Conservation (phyloP, 306 rosid genomes). For the Biancaea sappan region DNA sequence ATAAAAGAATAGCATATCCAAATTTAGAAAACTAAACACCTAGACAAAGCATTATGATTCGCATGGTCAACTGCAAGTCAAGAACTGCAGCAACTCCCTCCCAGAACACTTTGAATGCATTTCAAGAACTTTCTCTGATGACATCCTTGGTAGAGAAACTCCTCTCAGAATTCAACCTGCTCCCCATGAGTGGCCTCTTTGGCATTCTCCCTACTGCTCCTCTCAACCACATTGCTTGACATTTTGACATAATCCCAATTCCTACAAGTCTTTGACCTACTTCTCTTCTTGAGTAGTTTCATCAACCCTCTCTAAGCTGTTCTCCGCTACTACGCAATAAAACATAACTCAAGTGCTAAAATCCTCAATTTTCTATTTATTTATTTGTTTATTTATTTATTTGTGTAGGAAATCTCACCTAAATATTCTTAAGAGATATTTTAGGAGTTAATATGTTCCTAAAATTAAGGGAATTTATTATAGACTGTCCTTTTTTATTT, state of each 20-base stretch:
- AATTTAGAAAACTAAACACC: too few relatives aligned
- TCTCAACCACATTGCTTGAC: neutral
- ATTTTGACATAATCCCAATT: neutral
- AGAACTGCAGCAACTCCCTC: neutral
- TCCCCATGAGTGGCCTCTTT: neutral
- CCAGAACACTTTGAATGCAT: too few relatives aligned
- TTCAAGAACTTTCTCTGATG: neutral
- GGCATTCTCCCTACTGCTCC: neutral
- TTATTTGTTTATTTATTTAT: too few relatives aligned
- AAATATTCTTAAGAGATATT: too few relatives aligned
- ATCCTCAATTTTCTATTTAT: neutral
- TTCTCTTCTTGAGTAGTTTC: too few relatives aligned
- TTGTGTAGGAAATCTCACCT: too few relatives aligned
- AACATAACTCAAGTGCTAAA: neutral
- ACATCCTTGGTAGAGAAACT: neutral
- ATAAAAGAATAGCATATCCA: too few relatives aligned
- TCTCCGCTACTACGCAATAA: neutral
- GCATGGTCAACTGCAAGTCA: too few relatives aligned
- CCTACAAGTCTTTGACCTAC: neutral
- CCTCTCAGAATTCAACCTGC: neutral
- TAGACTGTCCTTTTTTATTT: too few relatives aligned
- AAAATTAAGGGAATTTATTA: too few relatives aligned
- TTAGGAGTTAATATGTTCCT: too few relatives aligned
- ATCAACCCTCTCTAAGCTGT: neutral
- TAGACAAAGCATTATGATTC: too few relatives aligned